Evolutionary conservation across 202 grass and related monocot genomes (phyloP), one percentile per base, ranked within the genome.

Genomic region (Bolboschoenoplectus hybrid): DNA sequence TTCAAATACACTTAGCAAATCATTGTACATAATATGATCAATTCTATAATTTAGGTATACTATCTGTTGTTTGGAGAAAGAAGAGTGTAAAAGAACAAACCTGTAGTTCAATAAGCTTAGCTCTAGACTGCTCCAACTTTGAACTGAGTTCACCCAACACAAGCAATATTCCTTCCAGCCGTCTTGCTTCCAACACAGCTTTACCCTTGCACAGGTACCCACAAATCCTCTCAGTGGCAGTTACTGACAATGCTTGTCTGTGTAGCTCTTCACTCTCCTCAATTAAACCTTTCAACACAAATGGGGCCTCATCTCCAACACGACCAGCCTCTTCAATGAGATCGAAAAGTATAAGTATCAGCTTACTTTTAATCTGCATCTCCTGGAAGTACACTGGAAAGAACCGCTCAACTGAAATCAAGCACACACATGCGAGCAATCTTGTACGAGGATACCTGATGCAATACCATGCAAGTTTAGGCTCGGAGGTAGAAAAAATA

Each of bases 71-170:
- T 41, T 80, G 12, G 52, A 79, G 52, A 79, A 17, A 57, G 35
- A 74, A 74, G 36, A 80, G 53, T 43, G 53, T 80, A 82, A 85
- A 51, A 90, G 64, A 70, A 91, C 85, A 86, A 74, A 99, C 97
- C 97, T 97, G 87, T 45, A 86, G 80, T 57, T 93, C 91, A 88
- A 99, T 90, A 85, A 99, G 90, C 76, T 94, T 92, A 86, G 90
- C 92, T 91, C 93, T 94, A 55, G 90, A 92, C 74, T 92, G 85
- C 85, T 99, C 97, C 66, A 94, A 67, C 65, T 91, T 94, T 83
- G 97, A 99, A 85, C 91, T 92, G 91, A 97, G 93, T 89, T 96
- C 97, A 84, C 91, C 88, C 80, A 99, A 89, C 34, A 91, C 90
- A 86, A 94, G 83, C 70, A 99, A 88, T 92, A 99, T 92, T 83